Base-by-base conservation (phyloP, 352 stramenopile species). In the Blastocystis sp. region DNA sequence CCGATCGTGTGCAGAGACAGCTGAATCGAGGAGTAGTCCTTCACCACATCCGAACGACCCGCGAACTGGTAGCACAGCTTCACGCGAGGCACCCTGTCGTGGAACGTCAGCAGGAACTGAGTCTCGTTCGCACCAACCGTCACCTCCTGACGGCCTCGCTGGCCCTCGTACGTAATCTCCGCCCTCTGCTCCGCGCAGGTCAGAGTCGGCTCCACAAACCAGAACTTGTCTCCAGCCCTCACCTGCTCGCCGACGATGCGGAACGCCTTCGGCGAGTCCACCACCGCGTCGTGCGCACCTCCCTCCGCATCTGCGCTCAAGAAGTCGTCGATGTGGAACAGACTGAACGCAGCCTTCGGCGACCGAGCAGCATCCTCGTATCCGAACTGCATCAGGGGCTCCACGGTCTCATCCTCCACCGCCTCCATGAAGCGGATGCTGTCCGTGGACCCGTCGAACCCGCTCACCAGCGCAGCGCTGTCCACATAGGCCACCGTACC, bases 281-380 rank as follows among this genome's bases (percentile, higher is more conserved):
- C 30, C 11, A 85, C 73, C 30, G 41, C 73, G 11, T 66, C 73
- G 56, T 66, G 73, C 20, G 20, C 73, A n/a, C 47, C 50, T 30
- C 73, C 43, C 50, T 78, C n/a, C 30, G 30, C n/a, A 9, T 18
- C 66, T 13, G 18, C 39, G 50, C 50, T 59, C 11, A 13, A 0
- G 30, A 85, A 62, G 41, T 85, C 73, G 56, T 66, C 47, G 3
- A 85, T 65, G 37, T 50, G 34, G 30, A 66, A 85, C 73, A 85
- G 20, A 50, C 68, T 68, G 73, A 85, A 85, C 9, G 26, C 73
- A 20, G 20, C 73, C 50, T 68, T 66, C 4, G 54, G 43, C 16
- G 73, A 85, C 20, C 20, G 47, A 11, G 73, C 73, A n/a, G 68
- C 65, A 16, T 85, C 73, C 50, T 85, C 73, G 37, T 85, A 66